A percentile compares a stretch with the other conserved stretches of the same genome.
Conservation (phyloP, 2,329 filamentous ascomycete species). For the Raffaelea deltoideospora region DNA sequence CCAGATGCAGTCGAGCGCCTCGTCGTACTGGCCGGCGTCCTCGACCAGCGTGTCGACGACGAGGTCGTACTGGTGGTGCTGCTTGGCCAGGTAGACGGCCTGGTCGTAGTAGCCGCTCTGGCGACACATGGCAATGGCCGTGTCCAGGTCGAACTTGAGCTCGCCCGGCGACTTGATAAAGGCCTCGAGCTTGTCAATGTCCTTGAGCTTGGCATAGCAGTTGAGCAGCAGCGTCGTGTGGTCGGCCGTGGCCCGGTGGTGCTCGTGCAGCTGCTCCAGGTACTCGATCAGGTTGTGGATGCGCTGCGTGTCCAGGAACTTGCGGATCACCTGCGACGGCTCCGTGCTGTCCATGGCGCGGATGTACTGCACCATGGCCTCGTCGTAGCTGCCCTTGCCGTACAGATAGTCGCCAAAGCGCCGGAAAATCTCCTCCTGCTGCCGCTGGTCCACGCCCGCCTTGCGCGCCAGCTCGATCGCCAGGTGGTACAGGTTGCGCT, state of each 20-base stretch:
- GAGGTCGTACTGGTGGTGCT: slow-evolving; percentile 84
- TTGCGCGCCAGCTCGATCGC: slow-evolving; percentile 91
- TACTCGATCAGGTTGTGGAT: slow-evolving; percentile 98
- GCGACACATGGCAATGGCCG: slow-evolving; percentile 91
- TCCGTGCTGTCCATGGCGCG: slow-evolving; percentile 93
- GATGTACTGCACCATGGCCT: slow-evolving; percentile 97
- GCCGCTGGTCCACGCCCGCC: slow-evolving; percentile 59
- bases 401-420: slow-evolving; percentile 92
- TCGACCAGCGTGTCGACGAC: slow-evolving; percentile 95
- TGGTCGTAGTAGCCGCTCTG: slow-evolving; percentile 96
- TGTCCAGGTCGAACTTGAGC: slow-evolving; percentile 91
- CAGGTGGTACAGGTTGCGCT: slow-evolving; percentile 79
- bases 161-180: slow-evolving; percentile 95
- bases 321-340: slow-evolving; percentile 88
- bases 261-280: slow-evolving; percentile 87
- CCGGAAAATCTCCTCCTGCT: slow-evolving; percentile 84
- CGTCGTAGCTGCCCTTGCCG: slow-evolving; percentile 89
- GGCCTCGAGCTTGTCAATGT: slow-evolving; percentile 86
- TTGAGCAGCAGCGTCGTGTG: slow-evolving; percentile 91
- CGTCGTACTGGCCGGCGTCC: slow-evolving; percentile 78
- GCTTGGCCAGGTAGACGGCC: slow-evolving; percentile 85
- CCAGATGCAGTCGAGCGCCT: slow-evolving; percentile 86
- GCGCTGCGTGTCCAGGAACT: slow-evolving; percentile 90
- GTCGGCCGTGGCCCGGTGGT: slow-evolving; percentile 82
- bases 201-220: slow-evolving; percentile 95